A percentile compares a stretch with the other conserved stretches of the same genome.
phyloP scores from a whole-genome alignment of 1,284 basidiomycete genomes.

The Cutaneotrichosporon cavernicola region DNA sequence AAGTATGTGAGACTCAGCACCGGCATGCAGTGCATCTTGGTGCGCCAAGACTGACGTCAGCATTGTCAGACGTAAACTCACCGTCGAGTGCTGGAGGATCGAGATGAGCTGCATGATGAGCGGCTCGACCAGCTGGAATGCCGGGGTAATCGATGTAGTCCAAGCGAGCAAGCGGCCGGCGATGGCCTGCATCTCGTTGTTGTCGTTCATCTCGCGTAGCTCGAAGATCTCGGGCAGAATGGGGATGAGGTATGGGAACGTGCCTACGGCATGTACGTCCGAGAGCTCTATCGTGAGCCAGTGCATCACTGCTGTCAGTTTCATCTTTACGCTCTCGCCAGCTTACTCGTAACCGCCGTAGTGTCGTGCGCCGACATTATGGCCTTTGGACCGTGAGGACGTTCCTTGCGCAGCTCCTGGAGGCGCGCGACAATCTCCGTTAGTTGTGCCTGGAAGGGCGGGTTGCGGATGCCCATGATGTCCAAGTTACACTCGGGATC shows the following conservation, averaged over 20 bases:
- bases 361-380: conserved; percentile 84
- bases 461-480: conserved; percentile 68
- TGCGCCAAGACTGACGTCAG: conserved; percentile 53
- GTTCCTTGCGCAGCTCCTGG: conserved; percentile 66
- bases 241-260: conserved; percentile 72
- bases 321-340: background rate
- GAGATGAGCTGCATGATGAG: conserved; percentile 52
- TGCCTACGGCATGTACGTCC: conserved; percentile 69
- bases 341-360: conserved; percentile 60
- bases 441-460: conserved; percentile 62
- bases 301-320: conserved; percentile 59
- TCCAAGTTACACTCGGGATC: conserved; percentile 61
- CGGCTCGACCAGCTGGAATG: conserved; percentile 53
- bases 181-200: conserved; percentile 52
- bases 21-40: conserved; percentile 56
- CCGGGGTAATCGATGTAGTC: conserved; percentile 55
- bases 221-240: conserved; percentile 62
- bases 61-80: conserved; percentile 27
- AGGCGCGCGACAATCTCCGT: conserved; percentile 61
- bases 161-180: conserved; percentile 53
- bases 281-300: conserved; percentile 72
- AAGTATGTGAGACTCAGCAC: conserved; percentile 54
- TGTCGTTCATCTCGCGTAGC: conserved; percentile 53
- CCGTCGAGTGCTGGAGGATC: conserved; percentile 52
- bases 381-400: conserved; percentile 82